Conservation (phyloP, 192 early-diverging fungal species). For the Chytriomyces confervae region DNA sequence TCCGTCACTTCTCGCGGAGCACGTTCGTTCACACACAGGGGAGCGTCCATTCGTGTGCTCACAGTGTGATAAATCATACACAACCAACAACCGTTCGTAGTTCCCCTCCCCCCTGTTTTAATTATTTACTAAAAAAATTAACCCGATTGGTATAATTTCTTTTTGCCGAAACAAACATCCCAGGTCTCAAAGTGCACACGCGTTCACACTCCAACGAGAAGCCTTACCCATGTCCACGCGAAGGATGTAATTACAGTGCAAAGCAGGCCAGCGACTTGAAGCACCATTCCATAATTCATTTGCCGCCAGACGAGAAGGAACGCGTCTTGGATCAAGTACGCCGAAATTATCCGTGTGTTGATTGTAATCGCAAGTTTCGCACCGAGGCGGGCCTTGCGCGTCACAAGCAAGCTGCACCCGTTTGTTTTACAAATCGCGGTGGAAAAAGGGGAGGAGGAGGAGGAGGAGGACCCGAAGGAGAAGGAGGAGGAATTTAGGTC, state of each 20-base stretch:
- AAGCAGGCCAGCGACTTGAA: conserved; percentile 2
- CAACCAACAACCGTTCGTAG: not conserved
- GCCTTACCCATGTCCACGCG: not conserved
- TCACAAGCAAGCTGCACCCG: too few species aligned
- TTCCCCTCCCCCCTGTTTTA: not conserved
- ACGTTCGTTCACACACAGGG: not conserved
- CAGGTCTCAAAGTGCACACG: not conserved
- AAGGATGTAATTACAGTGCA: conserved; percentile 1
- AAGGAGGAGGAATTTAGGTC: too few species aligned
- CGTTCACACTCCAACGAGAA: conserved; percentile 2
- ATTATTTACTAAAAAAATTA: not conserved
- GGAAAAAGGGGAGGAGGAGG: too few species aligned
- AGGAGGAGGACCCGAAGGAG: too few species aligned
- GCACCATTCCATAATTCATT: not conserved
- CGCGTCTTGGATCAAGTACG: not conserved
- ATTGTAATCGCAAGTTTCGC: too few species aligned
- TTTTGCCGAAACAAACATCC: not conserved
- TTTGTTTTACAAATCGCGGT: too few species aligned
- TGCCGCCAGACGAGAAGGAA: not conserved
- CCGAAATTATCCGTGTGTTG: too few species aligned
- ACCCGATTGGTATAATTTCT: not conserved
- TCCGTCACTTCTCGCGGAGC: not conserved
- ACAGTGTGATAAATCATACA: not conserved
- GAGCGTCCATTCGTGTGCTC: not conserved
- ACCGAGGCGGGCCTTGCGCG: too few species aligned